Evolutionary conservation across 495 filamentous ascomycete species (phyloP), one percentile per base, ranked within the genome.

Genomic region (Symbiotaphrina buchneri): DNA sequence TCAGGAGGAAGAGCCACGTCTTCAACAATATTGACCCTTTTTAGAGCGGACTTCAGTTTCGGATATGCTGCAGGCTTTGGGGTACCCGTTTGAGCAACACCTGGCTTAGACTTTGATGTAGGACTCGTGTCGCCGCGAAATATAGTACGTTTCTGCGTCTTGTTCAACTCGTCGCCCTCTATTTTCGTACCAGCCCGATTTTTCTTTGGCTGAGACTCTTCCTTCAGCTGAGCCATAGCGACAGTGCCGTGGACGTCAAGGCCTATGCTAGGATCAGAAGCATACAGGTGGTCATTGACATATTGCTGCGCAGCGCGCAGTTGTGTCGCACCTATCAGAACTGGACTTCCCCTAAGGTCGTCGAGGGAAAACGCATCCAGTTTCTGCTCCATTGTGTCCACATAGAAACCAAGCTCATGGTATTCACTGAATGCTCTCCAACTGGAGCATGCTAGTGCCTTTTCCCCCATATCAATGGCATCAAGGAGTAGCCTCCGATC

Each of bases 371-470:
- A 90, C 10, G 55, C 52, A 18, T 49, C 40, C 5, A 65, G 60
- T 23, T 48, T 55, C 32, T 56, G 53, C 23, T 46, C 45, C 55
- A 63, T 84, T 30, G 49, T 34, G 4, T 65, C 42, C 7, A 87
- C 43, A 32, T 72, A 77, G 16, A 87, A 46, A 0, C 84, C 84
- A 30, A 93, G 58, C 41, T 92, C 78, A 34, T 78, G 77, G 21
- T 70, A 65, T 10, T 55, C 45, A 28, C 72, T 69, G 34, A 79
- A 73, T 0, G 62, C 51, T 6, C 56, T 52, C 60, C 80, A 91
- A 18, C 70, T 61, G 1, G 41, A 28, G 30, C 73, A 83, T 0
- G 34, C 29, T 1, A 71, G 38, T 1, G 73, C 71, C 16, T 49
- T 44, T n/a, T 61, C 51, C 11, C 77, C 75, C 21, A 74, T 58